These are phyloP conservation scores for Haplosporangium sp. DNA, from an alignment of 371 early-diverging fungal species.

Conservation along the genomic window DNA sequence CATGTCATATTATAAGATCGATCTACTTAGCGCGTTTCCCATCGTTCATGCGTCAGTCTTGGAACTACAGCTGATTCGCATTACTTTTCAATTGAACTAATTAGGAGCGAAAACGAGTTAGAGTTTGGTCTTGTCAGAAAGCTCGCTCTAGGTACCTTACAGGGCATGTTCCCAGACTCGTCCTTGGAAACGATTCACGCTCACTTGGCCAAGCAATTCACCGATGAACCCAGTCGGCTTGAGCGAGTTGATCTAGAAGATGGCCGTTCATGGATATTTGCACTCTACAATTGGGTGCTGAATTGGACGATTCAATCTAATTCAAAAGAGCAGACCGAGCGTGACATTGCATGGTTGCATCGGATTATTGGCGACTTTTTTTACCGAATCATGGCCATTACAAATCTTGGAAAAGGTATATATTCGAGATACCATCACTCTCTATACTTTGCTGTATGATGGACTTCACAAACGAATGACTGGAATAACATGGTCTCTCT, in stretches of 20 bases:
- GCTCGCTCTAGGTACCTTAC: conserved; percentile 1
- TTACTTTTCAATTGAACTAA: not conserved
- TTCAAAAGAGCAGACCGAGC: conserved; percentile 5
- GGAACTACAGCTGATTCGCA: not conserved
- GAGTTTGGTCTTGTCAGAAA: conserved; percentile 8
- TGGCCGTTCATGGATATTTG: conserved; percentile 13
- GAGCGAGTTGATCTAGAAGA: conserved; percentile 3
- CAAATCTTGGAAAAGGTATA: not conserved
- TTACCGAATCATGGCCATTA: conserved; percentile 5
- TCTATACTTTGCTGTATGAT: not conserved
- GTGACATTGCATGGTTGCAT: conserved; percentile 7
- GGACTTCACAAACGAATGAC: not conserved
- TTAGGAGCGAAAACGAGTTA: conserved; percentile 8
- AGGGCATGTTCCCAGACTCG: conserved; percentile 23
- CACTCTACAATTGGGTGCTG: conserved; percentile 19
- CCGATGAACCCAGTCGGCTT: not conserved
- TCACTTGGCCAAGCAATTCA: not conserved
- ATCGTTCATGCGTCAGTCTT: too few species aligned
- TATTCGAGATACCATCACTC: not conserved
- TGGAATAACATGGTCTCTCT: not conserved
- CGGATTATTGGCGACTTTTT: conserved; percentile 1
- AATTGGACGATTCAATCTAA: conserved; percentile 12
- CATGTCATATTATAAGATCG: not conserved
- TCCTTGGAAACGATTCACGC: conserved; percentile 13
- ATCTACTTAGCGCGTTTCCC: too few species aligned